A percentile compares a stretch with the other conserved stretches of the same genome.
These are phyloP conservation scores for Stagonosporopsis chrysanthemi DNA, from an alignment of 2,329 filamentous ascomycete genomes.

Conservation along the genomic window DNA sequence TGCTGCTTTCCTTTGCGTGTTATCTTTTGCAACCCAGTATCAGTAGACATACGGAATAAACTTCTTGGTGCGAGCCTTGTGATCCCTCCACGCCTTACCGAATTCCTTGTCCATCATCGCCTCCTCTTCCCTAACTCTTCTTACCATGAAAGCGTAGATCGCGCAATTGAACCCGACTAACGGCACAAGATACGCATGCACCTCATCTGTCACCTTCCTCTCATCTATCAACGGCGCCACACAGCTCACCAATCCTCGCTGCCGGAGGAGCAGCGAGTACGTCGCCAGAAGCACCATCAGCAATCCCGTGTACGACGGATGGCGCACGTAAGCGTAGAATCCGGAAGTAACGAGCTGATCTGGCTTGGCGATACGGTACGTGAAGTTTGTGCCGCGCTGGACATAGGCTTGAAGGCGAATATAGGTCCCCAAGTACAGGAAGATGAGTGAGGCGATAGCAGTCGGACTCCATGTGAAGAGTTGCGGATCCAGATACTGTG, in stretches of 20 bases:
- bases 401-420: slow-evolving; percentile 53
- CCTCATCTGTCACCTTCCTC: slow-evolving; percentile 56
- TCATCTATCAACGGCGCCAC: slow-evolving; percentile 25
- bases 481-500: slow-evolving; percentile 11
- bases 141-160: slow-evolving; percentile 15
- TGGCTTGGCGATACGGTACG: slow-evolving; percentile 60
- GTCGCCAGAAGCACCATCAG: slow-evolving; percentile 43
- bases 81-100: slow-evolving; percentile 58
- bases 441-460: background rate
- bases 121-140: slow-evolving; percentile 45
- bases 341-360: slow-evolving; percentile 57
- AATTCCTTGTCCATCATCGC: slow-evolving; percentile 58
- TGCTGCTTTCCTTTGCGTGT: too few species aligned
- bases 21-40: background rate
- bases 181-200: slow-evolving; percentile 7
- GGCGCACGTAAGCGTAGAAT: slow-evolving; percentile 60
- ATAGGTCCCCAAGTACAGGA: slow-evolving; percentile 18
- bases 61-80: slow-evolving; percentile 57
- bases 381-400: slow-evolving; percentile 61
- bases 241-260: slow-evolving; percentile 29
- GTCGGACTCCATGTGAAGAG: slow-evolving; percentile 16
- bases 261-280: slow-evolving; percentile 15
- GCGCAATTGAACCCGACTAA: slow-evolving; percentile 4
- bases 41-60: slow-evolving; percentile 53
- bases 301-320: slow-evolving; percentile 61